phyloP scores from a whole-genome alignment of 345 rosid genomes.

The Lumnitzera littorea region DNA sequence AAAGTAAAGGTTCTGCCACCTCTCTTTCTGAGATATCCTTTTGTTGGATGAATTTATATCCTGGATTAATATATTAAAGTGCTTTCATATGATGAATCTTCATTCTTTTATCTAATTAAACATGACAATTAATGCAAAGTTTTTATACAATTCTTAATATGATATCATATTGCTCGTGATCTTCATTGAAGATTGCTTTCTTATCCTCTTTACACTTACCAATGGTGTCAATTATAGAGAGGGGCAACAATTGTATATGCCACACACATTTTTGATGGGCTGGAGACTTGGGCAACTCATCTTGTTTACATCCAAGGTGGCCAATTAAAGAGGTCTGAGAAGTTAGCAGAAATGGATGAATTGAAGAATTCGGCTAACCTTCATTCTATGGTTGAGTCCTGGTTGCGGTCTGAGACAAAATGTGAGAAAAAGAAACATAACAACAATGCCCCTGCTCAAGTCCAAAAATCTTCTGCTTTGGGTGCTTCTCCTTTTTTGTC shows the following conservation, averaged over 20 bases:
- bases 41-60: no score
- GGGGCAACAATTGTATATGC: constrained; percentile 90
- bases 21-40: no score
- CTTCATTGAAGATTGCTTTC: neutral
- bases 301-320: constrained; percentile 86
- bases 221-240: constrained; percentile 30
- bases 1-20: no score
- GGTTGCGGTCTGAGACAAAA: constrained; percentile 79
- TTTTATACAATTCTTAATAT: neutral
- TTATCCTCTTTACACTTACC: neutral
- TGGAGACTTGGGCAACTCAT: constrained; percentile 89
- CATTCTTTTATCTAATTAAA: neutral
- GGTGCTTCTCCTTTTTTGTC: constrained; percentile 64
- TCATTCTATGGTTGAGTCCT: constrained; percentile 76
- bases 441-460: constrained; percentile 25
- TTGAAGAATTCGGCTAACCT: constrained; percentile 59
- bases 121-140: neutral
- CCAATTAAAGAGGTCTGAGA: constrained; percentile 49
- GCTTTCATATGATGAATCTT: no score
- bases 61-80: no score
- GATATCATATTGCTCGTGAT: no score
- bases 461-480: constrained; percentile 35
- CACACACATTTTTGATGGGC: constrained; percentile 86
- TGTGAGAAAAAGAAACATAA: constrained; percentile 42
- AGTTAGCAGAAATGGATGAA: constrained; percentile 46